Evolutionary conservation across 345 rosid species (phyloP), one percentile per base, ranked within the genome.

Genomic region (Xanthoceras sorbifolium): DNA sequence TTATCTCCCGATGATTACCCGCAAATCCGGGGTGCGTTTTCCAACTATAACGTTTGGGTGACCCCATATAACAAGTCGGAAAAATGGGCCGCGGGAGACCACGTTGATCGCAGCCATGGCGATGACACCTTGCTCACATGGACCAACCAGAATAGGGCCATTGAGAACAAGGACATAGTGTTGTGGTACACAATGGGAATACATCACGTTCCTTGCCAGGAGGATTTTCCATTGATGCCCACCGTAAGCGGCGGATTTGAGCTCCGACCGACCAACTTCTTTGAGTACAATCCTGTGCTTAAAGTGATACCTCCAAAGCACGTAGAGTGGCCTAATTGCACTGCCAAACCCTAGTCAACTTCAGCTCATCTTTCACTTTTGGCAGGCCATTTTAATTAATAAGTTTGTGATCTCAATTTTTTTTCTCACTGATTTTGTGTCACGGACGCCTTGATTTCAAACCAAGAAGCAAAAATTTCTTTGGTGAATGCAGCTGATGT

Each of bases 1-100:
- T 23, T 86, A 8, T 0, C 29, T 0, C 67, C 72, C 0, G 83
- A 86, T 72, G 90, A 89, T 62, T 86, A 68, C 17, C 90, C 88
- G 0, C 87, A 85, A 76, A 84, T 88, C 38, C 76, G 94, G 0
- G 88, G 71, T 0, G 86, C 84, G 3, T 88, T 88, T 72, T 83
- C 90, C 1, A 85, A 88, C 22, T 79, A 88, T 57, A 84, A 87
- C 26, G 82, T 90, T 40, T 88, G 92, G 94, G 84, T 88, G 64
- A 88, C 89, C 4, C 88, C 86, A 5, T 87, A 90, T 44, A 88
- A 90, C 36, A 85, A 73, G 77, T 84, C 88, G 0, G 94, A 87
- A 65, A 81, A 78, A 78, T 88, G 89, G 86, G 83, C 87, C 1
- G 85, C 85, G 0, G 90, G 92, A 61, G 14, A 38, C 26, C 87